Evolutionary conservation across 2,329 filamentous ascomycete species (phyloP), one percentile per base, ranked within the genome.

Genomic region (Fusarium brachygibbosum): DNA sequence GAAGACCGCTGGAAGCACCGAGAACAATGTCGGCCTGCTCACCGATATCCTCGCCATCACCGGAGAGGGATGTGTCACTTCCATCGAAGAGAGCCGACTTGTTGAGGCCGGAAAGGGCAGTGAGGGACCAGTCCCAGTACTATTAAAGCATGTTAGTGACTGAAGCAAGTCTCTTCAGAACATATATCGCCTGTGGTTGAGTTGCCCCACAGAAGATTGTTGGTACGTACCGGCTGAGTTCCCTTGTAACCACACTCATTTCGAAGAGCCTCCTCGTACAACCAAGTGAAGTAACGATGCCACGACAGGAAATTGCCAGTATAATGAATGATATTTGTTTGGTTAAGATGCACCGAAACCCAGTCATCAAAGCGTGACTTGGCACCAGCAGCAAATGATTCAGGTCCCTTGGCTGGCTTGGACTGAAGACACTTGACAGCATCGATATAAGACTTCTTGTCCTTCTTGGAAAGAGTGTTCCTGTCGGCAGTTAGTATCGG

Each of bases 281-380:
- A 29, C 74, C 74, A 79, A 25, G 71, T 76, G 23, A 75, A 79
- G 46, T 78, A 78, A 4, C 77, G 50, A 32, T 79, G 77, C 73
- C 77, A 79, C 2, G 68, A 45, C 12, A 79, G 62, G 29, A 79
- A 78, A 41, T 71, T 76, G 0, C 75, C 76, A 75, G 71, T 82
- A 55, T 74, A 77, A 68, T 86, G 85, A 19, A 86, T 84, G 1
- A 50, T 53, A 12, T 77, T 62, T 1, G 84, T 84, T 63, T 82
- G 79, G 54, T 84, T 82, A 58, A 87, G 80, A 62, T 87, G 85
- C 0, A 80, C 78, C 7, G 80, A 83, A 8, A 84, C 77, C 42
- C 82, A 87, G 61, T 87, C 85, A 68, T 87, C 85, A 59, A 81
- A 86, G 58, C 83, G 63, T 5, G 78, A 81, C 58, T 77, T 78